Evolutionary conservation across 2,329 filamentous ascomycete genomes (phyloP).

Genomic region (Cordyceps fumosorosea): DNA sequence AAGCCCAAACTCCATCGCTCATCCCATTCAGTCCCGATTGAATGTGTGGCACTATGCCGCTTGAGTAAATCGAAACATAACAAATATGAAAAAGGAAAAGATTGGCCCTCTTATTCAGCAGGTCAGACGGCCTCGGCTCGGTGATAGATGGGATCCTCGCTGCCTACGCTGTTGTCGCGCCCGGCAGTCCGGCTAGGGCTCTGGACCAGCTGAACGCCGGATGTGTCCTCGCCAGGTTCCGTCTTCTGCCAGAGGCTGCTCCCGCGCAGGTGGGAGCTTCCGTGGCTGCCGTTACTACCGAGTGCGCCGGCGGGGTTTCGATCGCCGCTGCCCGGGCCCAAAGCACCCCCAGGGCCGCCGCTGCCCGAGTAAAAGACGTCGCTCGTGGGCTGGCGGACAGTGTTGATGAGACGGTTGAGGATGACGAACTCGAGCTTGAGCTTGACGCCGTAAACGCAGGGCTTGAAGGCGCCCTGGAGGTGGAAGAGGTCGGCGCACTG

Average conservation of each 20-base stretch:
- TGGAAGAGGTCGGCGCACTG: slow-evolving; percentile 31
- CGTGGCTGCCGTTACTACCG: neutral
- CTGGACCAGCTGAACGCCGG: neutral
- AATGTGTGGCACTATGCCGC: neutral
- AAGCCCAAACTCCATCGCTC: neutral
- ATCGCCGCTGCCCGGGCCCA: neutral
- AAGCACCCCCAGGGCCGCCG: neutral
- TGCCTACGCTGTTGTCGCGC: neutral
- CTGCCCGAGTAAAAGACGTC: slow-evolving; percentile 7
- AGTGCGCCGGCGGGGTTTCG: neutral
- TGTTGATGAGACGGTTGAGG: slow-evolving; percentile 31
- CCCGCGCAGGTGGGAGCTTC: neutral
- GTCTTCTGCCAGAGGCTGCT: slow-evolving; percentile 4
- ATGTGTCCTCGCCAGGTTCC: neutral
- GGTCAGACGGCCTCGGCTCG: neutral
- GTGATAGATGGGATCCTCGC: slow-evolving; percentile 5
- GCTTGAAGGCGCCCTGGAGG: slow-evolving; percentile 31
- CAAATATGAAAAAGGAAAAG: neutral
- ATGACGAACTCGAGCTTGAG: slow-evolving; percentile 35
- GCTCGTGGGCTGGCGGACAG: slow-evolving; percentile 13
- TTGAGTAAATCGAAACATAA: neutral
- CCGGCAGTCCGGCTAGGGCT: neutral
- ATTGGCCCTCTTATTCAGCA: neutral
- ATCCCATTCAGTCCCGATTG: neutral
- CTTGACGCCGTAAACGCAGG: slow-evolving; percentile 32